Evolutionary conservation across 1,284 basidiomycete species (phyloP).

Genomic region (Trichosporon sp.): DNA sequence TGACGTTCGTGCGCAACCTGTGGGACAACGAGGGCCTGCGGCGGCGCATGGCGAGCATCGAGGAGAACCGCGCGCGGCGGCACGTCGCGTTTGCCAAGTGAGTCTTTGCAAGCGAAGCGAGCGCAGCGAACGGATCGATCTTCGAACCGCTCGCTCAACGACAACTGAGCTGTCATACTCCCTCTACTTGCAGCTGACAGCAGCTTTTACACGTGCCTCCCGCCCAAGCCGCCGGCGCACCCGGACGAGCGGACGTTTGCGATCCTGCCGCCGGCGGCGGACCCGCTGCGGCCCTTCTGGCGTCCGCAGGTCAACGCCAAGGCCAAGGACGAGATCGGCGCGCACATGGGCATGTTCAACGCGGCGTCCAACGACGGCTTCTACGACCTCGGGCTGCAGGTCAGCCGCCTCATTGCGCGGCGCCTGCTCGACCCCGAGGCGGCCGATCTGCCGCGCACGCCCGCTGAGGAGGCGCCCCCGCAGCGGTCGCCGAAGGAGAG

Average conservation of each 20-base stretch:
- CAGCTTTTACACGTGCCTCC: slow-evolving; percentile 73
- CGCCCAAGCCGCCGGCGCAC: slow-evolving; percentile 56
- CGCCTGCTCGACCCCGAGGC: slow-evolving; percentile 36
- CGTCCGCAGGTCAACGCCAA: slow-evolving; percentile 61
- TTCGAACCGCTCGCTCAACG: too few relatives aligned
- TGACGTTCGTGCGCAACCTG: slow-evolving; percentile 80
- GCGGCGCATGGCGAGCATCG: slow-evolving; percentile 60
- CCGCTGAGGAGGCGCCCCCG: neutral
- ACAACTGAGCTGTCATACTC: too few relatives aligned
- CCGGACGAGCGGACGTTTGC: slow-evolving; percentile 64
- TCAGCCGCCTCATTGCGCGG: slow-evolving; percentile 49
- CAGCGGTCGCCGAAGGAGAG: neutral
- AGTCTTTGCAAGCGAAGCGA: slow-evolving; percentile 40
- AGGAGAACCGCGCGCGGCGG: slow-evolving; percentile 55
- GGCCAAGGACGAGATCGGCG: slow-evolving; percentile 73
- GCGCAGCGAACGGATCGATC: neutral
- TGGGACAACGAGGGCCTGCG: slow-evolving; percentile 73
- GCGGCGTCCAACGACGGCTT: slow-evolving; percentile 80
- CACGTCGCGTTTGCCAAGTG: slow-evolving; percentile 68
- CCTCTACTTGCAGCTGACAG: neutral
- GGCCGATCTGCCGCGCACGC: slow-evolving; percentile 22
- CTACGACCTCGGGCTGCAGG: slow-evolving; percentile 72
- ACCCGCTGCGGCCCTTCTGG: slow-evolving; percentile 59
- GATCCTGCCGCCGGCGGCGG: slow-evolving; percentile 60
- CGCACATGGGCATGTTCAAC: slow-evolving; percentile 86